These are phyloP conservation scores for Zygosaccharomyces pseudobailii DNA, from an alignment of 1,139 yeast genomes.

Conservation along the genomic window DNA sequence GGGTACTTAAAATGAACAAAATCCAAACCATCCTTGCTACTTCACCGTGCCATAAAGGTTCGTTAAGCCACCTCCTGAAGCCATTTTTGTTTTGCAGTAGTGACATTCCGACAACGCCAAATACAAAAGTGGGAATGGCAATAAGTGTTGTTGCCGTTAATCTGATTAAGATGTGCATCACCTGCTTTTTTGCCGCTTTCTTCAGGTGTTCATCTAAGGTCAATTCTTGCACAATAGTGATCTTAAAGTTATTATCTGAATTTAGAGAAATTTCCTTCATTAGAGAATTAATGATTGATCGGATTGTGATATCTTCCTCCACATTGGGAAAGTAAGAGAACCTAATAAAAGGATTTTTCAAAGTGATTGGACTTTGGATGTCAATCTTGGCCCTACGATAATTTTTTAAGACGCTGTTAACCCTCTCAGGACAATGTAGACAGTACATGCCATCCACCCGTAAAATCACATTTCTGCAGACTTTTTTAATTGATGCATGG, in stretches of 20 bases:
- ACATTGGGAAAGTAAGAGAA: constrained; percentile 56
- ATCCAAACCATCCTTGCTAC: constrained; percentile 65
- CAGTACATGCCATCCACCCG: constrained; percentile 69
- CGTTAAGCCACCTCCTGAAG: constrained; percentile 52
- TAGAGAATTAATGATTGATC: constrained; percentile 39
- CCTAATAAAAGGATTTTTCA: constrained; percentile 52
- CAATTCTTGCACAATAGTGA: constrained; percentile 52
- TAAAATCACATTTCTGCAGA: constrained; percentile 52
- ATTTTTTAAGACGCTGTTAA: constrained; percentile 45
- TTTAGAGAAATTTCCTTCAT: constrained; percentile 45
- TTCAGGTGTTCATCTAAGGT: constrained; percentile 63
- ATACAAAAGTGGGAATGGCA: constrained; percentile 64
- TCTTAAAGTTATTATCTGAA: constrained; percentile 41
- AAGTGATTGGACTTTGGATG: constrained; percentile 51
- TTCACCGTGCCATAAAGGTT: constrained; percentile 61
- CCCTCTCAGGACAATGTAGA: constrained; percentile 58
- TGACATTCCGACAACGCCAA: constrained; percentile 68
- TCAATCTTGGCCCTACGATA: constrained; percentile 56
- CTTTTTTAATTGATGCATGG: constrained; percentile 44
- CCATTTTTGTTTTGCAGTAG: constrained; percentile 44
- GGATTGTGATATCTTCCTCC: constrained; percentile 40
- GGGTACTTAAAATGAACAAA: constrained; percentile 59
- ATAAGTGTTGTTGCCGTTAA: constrained; percentile 46
- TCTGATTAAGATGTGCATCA: constrained; percentile 43
- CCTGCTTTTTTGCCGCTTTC: constrained; percentile 47